Evolutionary conservation across 2,329 filamentous ascomycete species (phyloP).

Genomic region (Aotearoamyces nothofagi): DNA sequence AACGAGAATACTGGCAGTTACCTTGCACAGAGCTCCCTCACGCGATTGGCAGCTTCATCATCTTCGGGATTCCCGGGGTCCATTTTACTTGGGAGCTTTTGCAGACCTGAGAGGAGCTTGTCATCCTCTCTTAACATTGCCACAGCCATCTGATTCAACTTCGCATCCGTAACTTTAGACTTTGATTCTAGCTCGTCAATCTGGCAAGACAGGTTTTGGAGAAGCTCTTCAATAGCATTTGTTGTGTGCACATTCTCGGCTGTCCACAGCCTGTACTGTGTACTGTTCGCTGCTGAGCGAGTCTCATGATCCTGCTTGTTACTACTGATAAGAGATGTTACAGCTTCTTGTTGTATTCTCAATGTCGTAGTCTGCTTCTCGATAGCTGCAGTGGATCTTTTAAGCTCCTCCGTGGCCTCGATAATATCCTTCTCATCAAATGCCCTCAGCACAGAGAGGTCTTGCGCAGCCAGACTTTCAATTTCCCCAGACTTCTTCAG

Average conservation of each 20-base stretch:
- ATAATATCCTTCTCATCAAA: slow-evolving; percentile 44
- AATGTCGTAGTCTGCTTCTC: slow-evolving; percentile 47
- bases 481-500: slow-evolving; percentile 30
- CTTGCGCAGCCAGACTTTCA: slow-evolving; percentile 26
- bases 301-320: slow-evolving; percentile 21
- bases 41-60: slow-evolving; percentile 34
- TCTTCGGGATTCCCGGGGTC: slow-evolving; percentile 35
- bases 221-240: slow-evolving; percentile 30
- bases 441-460: slow-evolving; percentile 31
- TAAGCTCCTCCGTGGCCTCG: slow-evolving; percentile 46
- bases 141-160: slow-evolving; percentile 32
- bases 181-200: slow-evolving; percentile 36
- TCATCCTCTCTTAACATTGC: slow-evolving; percentile 44
- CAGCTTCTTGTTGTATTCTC: slow-evolving; percentile 43
- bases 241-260: slow-evolving; percentile 26
- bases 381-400: slow-evolving; percentile 47
- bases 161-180: slow-evolving; percentile 25
- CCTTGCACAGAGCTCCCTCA: slow-evolving; percentile 43
- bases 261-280: slow-evolving; percentile 23
- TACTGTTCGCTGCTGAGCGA: slow-evolving; percentile 21
- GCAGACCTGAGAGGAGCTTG: slow-evolving; percentile 45
- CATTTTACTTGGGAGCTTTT: slow-evolving; percentile 49
- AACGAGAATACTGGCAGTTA: slow-evolving; percentile 11
- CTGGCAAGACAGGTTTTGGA: slow-evolving; percentile 29
- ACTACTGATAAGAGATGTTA: slow-evolving; percentile 35